Percentiles rank a stretch among this genome's conserved stretches.
Conservation (phyloP, 805 yeast species). For the Barnettozyma populi region DNA sequence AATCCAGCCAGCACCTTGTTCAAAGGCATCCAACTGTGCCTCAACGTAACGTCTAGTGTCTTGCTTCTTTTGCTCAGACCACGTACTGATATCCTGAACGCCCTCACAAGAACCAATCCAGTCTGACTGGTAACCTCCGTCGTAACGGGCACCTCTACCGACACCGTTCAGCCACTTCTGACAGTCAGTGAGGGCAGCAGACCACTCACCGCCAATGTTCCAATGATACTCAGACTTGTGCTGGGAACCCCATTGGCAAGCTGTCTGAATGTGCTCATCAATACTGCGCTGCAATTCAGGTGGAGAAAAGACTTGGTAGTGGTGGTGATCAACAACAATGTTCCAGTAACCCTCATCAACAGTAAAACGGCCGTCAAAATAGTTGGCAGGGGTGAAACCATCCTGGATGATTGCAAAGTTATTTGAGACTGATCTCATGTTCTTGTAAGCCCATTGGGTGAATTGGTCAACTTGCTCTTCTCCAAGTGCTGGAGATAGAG, state of each 20-base stretch:
- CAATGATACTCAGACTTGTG: slow-evolving; percentile 55
- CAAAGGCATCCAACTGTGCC: slow-evolving; percentile 86
- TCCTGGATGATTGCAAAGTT: slow-evolving; percentile 73
- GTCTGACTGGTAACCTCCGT: slow-evolving; percentile 45
- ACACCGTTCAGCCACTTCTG: slow-evolving; percentile 87
- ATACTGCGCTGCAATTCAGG: slow-evolving; percentile 53
- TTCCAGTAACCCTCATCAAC: slow-evolving; percentile 43
- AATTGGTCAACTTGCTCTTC: slow-evolving; percentile 53
- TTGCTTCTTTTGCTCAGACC: slow-evolving; percentile 53
- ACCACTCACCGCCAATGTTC: slow-evolving; percentile 83
- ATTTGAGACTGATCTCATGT: slow-evolving; percentile 51
- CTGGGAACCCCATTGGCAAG: slow-evolving; percentile 46
- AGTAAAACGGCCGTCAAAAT: slow-evolving; percentile 57
- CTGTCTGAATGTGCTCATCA: slow-evolving; percentile 54
- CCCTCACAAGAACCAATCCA: slow-evolving; percentile 60
- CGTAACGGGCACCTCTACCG: slow-evolving; percentile 75
- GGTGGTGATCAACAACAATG: slow-evolving; percentile 82
- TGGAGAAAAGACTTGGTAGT: slow-evolving; percentile 76
- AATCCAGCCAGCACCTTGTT: slow-evolving; percentile 77
- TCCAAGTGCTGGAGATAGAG: slow-evolving; percentile 67
- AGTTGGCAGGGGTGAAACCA: slow-evolving; percentile 58
- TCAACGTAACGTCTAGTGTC: slow-evolving; percentile 70
- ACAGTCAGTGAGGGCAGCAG: slow-evolving; percentile 91
- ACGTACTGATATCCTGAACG: slow-evolving; percentile 41
- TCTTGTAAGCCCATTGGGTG: slow-evolving; percentile 56